A percentile compares a stretch with the other conserved stretches of the same genome.
These are phyloP conservation scores for Penicillium sp. DNA, from an alignment of 2,329 filamentous ascomycete genomes.

Conservation along the genomic window DNA sequence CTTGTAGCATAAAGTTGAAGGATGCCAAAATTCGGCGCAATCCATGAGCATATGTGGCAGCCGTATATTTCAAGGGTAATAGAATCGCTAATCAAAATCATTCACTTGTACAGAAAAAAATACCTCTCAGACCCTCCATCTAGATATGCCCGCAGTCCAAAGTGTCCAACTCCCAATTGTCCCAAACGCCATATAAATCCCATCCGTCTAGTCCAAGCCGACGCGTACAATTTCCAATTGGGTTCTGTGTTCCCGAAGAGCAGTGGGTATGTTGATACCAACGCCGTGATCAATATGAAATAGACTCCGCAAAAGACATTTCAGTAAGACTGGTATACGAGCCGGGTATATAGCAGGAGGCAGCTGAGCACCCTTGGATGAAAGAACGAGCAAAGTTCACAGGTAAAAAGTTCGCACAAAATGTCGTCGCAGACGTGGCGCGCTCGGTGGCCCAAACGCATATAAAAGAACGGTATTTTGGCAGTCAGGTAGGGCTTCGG, in stretches of 20 bases:
- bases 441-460: background rate
- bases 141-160: background rate
- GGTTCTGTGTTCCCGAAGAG: background rate
- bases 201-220: background rate
- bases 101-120: constrained; percentile 5
- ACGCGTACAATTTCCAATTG: background rate
- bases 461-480: background rate
- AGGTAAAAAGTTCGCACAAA: background rate
- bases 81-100: background rate
- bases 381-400: background rate
- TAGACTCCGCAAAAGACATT: background rate
- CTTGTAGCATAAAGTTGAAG: background rate
- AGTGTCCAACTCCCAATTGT: constrained; percentile 12
- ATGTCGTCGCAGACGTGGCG: background rate
- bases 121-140: constrained; percentile 2
- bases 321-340: background rate
- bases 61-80: background rate
- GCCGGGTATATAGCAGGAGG: background rate
- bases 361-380: background rate
- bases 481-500: background rate
- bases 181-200: constrained; percentile 17
- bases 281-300: background rate
- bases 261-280: background rate
- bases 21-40: background rate
- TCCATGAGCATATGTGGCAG: background rate